Base-by-base conservation (phyloP, 2,329 filamentous ascomycete species). In the Ilyonectria robusta region DNA sequence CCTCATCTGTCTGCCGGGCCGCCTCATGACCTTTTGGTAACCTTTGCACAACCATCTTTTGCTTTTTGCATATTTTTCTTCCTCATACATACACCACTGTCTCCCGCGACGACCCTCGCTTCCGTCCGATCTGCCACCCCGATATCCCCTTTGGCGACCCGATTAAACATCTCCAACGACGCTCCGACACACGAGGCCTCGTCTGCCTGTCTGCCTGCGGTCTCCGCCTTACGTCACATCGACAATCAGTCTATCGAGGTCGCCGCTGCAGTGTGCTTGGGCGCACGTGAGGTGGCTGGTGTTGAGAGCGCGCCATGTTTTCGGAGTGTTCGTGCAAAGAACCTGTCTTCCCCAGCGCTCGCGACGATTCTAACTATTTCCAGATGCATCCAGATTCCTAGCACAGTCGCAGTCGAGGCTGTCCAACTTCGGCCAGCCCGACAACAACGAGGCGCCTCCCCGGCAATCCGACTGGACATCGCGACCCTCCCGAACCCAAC, bases 371-470 rank as follows among this genome's bases (percentile, higher is more conserved):
- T 75, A 60, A 75, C 66, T 54, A 33, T 17, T 42, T 60, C 42
- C 78, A 98, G 96, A 98, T 91, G 96, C 96, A 77, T 98, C 95
- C 73, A 92, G 92, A 75, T 99, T 99, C 81, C 90, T 99, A 76
- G 94, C 95, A 68, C 96, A 98, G 88, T 98, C 95, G 73, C 95
- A 97, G 85, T 97, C 95, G 68, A 92, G 94, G 70, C 86, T 98
- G 76, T 94, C 92, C 73, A 90, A 85, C 80, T 90, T 94, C 67
- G 88, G 85, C 82, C 89, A 92, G 79, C 82, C 88, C 67, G 89
- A 83, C 70, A 83, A 81, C 68, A 82, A 80, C 54, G 75, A 73
- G 35, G 66, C 69, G 44, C 70, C 70, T 59, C 66, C 68, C 50
- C 74, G 76, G 58, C 75, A 76, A 66, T 61, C 72, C 67, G 80